phyloP scores from a whole-genome alignment of 192 early-diverging fungal genomes.

The Linnemannia schmuckeri region DNA sequence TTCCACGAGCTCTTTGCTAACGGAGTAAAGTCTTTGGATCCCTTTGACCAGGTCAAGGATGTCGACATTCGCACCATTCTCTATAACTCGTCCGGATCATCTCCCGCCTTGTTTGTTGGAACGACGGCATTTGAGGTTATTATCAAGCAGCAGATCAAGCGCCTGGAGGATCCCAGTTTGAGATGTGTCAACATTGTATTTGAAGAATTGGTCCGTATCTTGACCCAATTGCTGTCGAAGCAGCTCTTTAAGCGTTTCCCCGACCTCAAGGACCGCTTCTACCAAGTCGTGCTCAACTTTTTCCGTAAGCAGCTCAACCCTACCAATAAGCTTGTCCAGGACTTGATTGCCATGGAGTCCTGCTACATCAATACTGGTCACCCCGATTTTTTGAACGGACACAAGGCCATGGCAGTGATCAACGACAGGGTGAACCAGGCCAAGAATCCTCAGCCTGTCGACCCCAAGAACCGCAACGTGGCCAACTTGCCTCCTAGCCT shows the following conservation, averaged over 20 bases:
- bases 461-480: slow-evolving; percentile 48
- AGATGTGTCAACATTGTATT: slow-evolving; percentile 97
- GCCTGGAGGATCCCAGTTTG: slow-evolving; percentile 97
- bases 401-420: slow-evolving; percentile 95
- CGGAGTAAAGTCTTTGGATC: slow-evolving; percentile 95
- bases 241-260: slow-evolving; percentile 98
- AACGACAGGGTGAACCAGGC: slow-evolving; percentile 84
- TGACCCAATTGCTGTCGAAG: slow-evolving; percentile 92
- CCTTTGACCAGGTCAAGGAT: slow-evolving; percentile 99
- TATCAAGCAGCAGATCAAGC: slow-evolving; percentile 98
- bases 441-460: slow-evolving; percentile 63
- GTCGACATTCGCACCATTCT: slow-evolving; percentile 99
- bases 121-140: slow-evolving; percentile 99
- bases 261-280: slow-evolving; percentile 91
- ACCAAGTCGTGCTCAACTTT: slow-evolving; percentile 92
- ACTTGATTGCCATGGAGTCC: slow-evolving; percentile 94
- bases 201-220: slow-evolving; percentile 98
- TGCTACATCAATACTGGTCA: slow-evolving; percentile 99
- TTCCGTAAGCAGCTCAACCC: slow-evolving; percentile 91
- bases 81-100: slow-evolving; percentile 97
- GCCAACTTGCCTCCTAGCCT: slow-evolving; percentile 47
- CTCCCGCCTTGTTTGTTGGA: slow-evolving; percentile 97
- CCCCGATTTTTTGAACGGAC: slow-evolving; percentile 98
- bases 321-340: slow-evolving; percentile 95
- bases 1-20: slow-evolving; percentile 97